A percentile compares a stretch with the other conserved stretches of the same genome.
These are phyloP conservation scores for Brassica carinata DNA, from an alignment of 345 rosid genomes.

Conservation along the genomic window DNA sequence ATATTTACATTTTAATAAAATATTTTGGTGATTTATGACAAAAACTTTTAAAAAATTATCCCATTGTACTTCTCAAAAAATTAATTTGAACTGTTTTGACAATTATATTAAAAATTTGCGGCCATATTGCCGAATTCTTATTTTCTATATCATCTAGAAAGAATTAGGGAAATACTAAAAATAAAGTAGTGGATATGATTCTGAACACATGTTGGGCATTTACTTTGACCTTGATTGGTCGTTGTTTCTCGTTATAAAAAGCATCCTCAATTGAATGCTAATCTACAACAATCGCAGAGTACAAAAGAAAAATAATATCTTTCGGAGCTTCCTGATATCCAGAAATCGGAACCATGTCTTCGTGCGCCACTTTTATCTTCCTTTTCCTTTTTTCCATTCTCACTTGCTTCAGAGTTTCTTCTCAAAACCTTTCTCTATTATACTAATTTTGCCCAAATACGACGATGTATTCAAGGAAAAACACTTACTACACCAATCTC, in stretches of 20 bases:
- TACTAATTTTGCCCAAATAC: background rate
- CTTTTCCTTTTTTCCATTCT: background rate
- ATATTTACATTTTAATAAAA: too few species aligned
- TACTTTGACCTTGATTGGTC: background rate
- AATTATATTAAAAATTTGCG: too few species aligned
- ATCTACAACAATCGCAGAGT: background rate
- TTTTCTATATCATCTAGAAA: background rate
- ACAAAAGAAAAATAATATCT: background rate
- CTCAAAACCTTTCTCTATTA: background rate
- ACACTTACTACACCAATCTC: constrained; percentile 19
- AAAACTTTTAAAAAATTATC: too few species aligned
- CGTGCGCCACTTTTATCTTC: background rate
- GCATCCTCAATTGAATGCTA: background rate
- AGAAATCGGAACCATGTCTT: background rate
- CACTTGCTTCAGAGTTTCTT: background rate
- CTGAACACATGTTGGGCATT: background rate
- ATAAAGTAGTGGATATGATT: background rate
- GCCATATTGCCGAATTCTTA: too few species aligned
- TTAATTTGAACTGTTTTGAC: too few species aligned
- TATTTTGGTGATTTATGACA: too few species aligned
- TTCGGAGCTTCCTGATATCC: background rate
- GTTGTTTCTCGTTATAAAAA: background rate
- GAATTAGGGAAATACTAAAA: background rate
- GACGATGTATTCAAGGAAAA: background rate
- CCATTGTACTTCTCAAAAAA: too few species aligned